These are phyloP conservation scores for Dipteronia dyeriana DNA, from an alignment of 345 rosid genomes.

Conservation along the genomic window DNA sequence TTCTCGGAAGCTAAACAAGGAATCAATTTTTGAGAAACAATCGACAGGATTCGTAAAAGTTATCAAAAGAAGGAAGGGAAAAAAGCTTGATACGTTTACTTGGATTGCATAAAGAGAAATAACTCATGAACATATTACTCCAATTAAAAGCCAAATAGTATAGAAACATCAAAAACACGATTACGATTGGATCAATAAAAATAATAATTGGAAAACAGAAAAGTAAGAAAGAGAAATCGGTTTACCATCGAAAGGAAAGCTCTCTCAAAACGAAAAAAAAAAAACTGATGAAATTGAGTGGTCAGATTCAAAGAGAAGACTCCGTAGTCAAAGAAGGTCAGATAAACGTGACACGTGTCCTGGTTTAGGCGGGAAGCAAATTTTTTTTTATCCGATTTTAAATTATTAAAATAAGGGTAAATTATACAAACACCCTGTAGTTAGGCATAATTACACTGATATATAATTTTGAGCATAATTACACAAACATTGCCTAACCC, in stretches of 20 bases:
- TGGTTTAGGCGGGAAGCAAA: conserved; percentile 19
- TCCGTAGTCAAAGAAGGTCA: neutral
- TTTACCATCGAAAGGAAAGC: conserved; percentile 23
- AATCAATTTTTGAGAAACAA: too few species aligned
- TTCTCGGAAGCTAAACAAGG: conserved; percentile 11
- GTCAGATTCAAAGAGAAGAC: neutral
- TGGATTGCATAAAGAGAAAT: neutral
- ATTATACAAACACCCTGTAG: too few species aligned
- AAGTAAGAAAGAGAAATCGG: neutral
- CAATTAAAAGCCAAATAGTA: neutral
- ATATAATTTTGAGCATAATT: too few species aligned
- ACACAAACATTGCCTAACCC: too few species aligned
- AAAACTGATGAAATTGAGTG: neutral
- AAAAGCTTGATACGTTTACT: neutral
- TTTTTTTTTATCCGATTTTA: neutral
- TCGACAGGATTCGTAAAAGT: neutral
- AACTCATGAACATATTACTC: neutral
- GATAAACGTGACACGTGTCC: neutral
- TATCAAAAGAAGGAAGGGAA: neutral
- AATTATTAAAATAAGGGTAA: too few species aligned
- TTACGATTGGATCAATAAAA: neutral
- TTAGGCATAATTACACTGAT: too few species aligned
- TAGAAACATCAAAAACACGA: neutral
- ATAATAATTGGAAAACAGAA: neutral
- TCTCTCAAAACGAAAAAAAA: neutral